Percentiles rank a stretch among this genome's conserved stretches.
Conservation (phyloP, 192 early-diverging fungal genomes). For the Umbelopsis sp. region DNA sequence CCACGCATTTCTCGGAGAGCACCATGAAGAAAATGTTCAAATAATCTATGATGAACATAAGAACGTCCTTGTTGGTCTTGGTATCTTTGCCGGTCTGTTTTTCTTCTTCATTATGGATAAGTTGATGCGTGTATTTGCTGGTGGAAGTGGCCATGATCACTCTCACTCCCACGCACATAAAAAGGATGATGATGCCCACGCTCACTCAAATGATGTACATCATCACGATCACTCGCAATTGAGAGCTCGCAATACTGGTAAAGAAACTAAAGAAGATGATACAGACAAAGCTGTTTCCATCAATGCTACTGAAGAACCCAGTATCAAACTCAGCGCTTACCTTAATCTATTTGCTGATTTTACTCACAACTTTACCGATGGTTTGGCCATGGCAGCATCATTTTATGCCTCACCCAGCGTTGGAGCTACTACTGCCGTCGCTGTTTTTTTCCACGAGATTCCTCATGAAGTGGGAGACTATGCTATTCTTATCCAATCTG, state of each 20-base stretch:
- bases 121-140: constrained; percentile 76
- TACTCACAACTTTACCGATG: constrained; percentile 87
- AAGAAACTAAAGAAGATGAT: constrained; percentile 34
- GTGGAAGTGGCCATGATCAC: constrained; percentile 62
- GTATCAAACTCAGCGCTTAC: constrained; percentile 61
- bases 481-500: constrained; percentile 83
- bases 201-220: constrained; percentile 39
- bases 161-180: constrained; percentile 47
- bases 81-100: constrained; percentile 76
- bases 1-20: constrained; percentile 69
- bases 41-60: constrained; percentile 47
- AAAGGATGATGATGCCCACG: constrained; percentile 33
- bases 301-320: constrained; percentile 19
- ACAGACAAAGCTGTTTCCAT: constrained; percentile 27
- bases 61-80: constrained; percentile 70
- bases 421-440: constrained; percentile 83
- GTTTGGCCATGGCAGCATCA: constrained; percentile 81
- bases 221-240: constrained; percentile 24
- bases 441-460: constrained; percentile 89
- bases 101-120: constrained; percentile 84
- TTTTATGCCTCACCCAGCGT: constrained; percentile 80
- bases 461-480: constrained; percentile 90
- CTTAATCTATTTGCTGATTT: constrained; percentile 83
- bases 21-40: constrained; percentile 36
- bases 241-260: constrained; percentile 29